Evolutionary conservation across 768 basidiomycete species (phyloP), one percentile per base, ranked within the genome.

Genomic region (Thelephora ganbajun): DNA sequence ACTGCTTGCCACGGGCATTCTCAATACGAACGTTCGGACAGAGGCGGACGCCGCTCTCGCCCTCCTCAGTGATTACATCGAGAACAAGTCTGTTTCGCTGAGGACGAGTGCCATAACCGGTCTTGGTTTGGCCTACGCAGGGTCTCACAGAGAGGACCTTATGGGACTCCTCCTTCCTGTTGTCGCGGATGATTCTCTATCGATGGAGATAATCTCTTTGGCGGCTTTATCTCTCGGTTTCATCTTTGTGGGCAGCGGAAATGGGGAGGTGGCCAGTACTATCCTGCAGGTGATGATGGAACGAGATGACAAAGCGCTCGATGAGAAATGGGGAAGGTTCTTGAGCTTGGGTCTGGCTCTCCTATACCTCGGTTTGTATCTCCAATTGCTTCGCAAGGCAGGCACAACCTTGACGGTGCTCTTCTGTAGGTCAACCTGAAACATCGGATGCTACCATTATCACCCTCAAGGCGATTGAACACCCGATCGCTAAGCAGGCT

Each of bases 241-340:
- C 64, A 81, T 97, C 46, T 96, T 90, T 57, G 92, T 94, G 19
- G 94, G 94, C 14, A 92, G 91, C 57, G 89, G 83, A 44, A 85
- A 97, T 54, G 92, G 92, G 5, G 96, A 99, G 53, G 80, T 96
- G 13, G 83, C 90, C 6, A 78, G 79, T 49, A 79, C 83, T 0
- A 91, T 99, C 48, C 67, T 97, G 59, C 91, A 94, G 66, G 83
- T 86, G 2, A 61, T 99, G 58, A 88, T 93, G 86, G 90, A 94
- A 61, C 66, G 77, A 33, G 77, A 74, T 1, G 82, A 82, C 48
- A 76, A 76, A 51, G 76, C 79, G 18, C 66, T 98, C 7, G 80
- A 82, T 50, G 91, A 93, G 63, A 96, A 96, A 65, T 99, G 94
- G 93, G 78, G 87, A 1, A 70, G 85, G 44, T 99, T 91, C 63